Evolutionary conservation across 495 filamentous ascomycete species (phyloP).

Genomic region (Lasiosphaeria miniovina): DNA sequence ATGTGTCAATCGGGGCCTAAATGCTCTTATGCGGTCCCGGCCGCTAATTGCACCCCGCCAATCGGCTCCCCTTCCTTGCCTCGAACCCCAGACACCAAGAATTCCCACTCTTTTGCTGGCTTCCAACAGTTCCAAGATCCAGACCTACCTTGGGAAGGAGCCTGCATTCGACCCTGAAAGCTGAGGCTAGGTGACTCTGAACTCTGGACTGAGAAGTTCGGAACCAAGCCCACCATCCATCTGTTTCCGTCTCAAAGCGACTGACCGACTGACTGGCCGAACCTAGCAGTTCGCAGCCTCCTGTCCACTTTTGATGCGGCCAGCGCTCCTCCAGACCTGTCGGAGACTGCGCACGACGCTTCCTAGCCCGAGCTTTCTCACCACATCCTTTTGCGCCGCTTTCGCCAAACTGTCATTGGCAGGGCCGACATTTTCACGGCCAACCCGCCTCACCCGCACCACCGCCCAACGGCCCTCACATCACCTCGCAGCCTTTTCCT

Average conservation of each 20-base stretch:
- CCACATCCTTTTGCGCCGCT: constrained; percentile 2
- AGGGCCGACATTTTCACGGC: background rate
- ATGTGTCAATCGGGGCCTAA: no score
- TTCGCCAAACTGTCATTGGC: background rate
- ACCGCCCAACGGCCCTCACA: background rate
- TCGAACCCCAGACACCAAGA: no score
- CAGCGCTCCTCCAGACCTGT: constrained; percentile 17
- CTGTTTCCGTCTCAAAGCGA: background rate
- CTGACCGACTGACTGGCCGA: background rate
- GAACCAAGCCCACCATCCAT: background rate
- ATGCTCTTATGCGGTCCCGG: no score
- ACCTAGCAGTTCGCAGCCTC: background rate
- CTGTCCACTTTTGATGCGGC: constrained; percentile 22
- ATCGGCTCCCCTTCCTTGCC: no score
- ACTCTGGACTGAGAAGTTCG: no score
- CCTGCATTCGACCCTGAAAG: no score
- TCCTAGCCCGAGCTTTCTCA: background rate
- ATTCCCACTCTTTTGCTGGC: no score
- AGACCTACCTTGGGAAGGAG: no score
- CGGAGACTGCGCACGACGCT: constrained; percentile 19
- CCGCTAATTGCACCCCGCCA: no score
- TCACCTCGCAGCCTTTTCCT: background rate
- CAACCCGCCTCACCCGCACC: background rate
- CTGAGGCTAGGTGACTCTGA: no score
- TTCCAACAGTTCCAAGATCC: no score